A percentile compares a stretch with the other conserved stretches of the same genome.
phyloP scores from a whole-genome alignment of 805 yeast species.

The Starmerella bacillaris region DNA sequence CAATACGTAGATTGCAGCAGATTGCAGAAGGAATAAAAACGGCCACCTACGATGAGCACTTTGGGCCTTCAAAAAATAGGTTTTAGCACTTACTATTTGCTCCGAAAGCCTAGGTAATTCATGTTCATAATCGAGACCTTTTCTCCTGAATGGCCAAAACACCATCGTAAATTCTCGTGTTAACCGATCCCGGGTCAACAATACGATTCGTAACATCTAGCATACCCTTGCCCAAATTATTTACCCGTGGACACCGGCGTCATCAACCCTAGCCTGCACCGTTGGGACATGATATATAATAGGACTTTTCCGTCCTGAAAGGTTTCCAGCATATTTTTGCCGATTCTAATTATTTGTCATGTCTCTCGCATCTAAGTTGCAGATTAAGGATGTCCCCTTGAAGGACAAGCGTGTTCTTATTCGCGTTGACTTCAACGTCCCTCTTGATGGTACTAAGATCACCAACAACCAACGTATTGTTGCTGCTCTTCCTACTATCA shows the following conservation, averaged over 20 bases:
- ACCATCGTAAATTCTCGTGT: conserved; percentile 3
- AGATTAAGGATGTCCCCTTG: conserved; percentile 79
- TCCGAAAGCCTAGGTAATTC: conserved; percentile 21
- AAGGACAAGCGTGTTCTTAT: conserved; percentile 90
- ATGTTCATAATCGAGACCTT: conserved; percentile 20
- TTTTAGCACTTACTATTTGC: conserved; percentile 13
- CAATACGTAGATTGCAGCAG: conserved; percentile 18
- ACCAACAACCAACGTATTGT: conserved; percentile 99
- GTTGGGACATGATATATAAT: conserved; percentile 8
- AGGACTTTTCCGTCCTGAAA: conserved; percentile 1
- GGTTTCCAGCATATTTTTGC: conserved; percentile 1
- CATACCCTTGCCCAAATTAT: conserved; percentile 1
- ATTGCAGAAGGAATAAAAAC: conserved; percentile 21
- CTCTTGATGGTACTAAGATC: conserved; percentile 81
- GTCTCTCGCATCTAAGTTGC: conserved; percentile 87
- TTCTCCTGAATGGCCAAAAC: conserved; percentile 5
- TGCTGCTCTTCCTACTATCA: conserved; percentile 96
- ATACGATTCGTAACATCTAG: conserved; percentile 3
- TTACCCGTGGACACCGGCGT: conserved; percentile 7
- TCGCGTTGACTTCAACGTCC: conserved; percentile 55
- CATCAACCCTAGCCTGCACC: conserved; percentile 10
- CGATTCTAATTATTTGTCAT: conserved; percentile 24
- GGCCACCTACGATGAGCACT: conserved; percentile 18
- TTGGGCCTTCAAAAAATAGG: conserved; percentile 9
- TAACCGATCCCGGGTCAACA: not conserved